Conservation (phyloP, 2,329 filamentous ascomycete species). For the Emergomyces orientalis region DNA sequence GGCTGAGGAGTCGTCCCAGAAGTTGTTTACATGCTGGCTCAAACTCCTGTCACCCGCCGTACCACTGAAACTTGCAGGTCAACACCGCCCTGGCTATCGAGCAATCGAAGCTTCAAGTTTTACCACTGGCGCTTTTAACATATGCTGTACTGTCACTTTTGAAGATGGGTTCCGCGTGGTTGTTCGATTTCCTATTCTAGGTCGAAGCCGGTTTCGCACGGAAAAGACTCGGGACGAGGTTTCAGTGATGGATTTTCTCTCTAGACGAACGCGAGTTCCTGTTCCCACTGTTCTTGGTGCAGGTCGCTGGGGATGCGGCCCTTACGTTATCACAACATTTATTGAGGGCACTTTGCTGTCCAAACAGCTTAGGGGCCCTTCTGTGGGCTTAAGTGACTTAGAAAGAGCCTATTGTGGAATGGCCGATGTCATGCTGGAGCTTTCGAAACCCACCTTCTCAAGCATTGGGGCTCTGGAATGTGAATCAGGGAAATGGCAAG, state of each 20-base stretch:
- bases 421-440: conserved; percentile 12
- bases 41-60: conserved; percentile 10
- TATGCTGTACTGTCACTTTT: conserved; percentile 18
- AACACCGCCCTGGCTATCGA: conserved; percentile 9
- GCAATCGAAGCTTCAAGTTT: conserved; percentile 5
- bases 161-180: conserved; percentile 17
- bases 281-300: conserved; percentile 6
- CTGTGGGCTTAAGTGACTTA: conserved; percentile 8
- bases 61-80: conserved; percentile 10
- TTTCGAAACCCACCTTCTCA: conserved; percentile 12
- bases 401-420: conserved; percentile 12
- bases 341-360: conserved; percentile 14
- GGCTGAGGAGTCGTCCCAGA: conserved; percentile 11
- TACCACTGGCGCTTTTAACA: conserved; percentile 17
- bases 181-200: conserved; percentile 17
- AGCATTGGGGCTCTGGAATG: conserved; percentile 12
- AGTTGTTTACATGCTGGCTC: conserved; percentile 12
- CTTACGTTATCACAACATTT: conserved; percentile 10
- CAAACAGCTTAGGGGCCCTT: conserved; percentile 12
- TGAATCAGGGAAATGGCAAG: conserved; percentile 2
- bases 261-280: conserved; percentile 6
- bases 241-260: conserved; percentile 7
- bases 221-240: conserved; percentile 8
- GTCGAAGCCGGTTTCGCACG: conserved; percentile 7
- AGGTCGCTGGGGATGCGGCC: conserved; percentile 4